Evolutionary conservation across 2,329 filamentous ascomycete genomes (phyloP), one percentile per base, ranked within the genome.

Genomic region (Ceratocystis eucalypticola): DNA sequence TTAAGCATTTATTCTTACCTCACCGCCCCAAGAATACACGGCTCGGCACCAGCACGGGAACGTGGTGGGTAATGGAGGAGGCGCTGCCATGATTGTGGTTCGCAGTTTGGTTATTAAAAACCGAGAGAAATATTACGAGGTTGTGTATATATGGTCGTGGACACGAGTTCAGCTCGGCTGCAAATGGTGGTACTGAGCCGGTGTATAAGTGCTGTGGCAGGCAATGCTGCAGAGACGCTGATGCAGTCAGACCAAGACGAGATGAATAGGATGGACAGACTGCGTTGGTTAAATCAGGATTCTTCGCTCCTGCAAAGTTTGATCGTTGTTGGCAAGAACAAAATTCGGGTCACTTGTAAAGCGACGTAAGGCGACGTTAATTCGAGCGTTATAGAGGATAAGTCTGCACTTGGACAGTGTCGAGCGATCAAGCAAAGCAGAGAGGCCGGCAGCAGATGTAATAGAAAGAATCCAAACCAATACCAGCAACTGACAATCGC

Each of bases 11-110:
- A 71, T 65, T 68, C 75, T 69, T 72, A 84, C 85, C 80, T 96
- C 91, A 79, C 91, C 91, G 76, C 91, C 90, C 89, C 90, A 96
- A 20, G 91, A 96, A 76, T 96, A 96, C 55, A 95, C 84, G 48
- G 91, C 91, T 76, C 90, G 85, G 74, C 88, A 92, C 90, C 91
- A 95, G 77, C 91, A 96, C 67, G 91, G 91, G 74, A 96, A 96
- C 72, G 84, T 85, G 72, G 82, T 85, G 12, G 91, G 91, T 70
- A 94, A 77, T 72, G 81, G 77, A 70, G 79, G 81, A 69, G 83
- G 80, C 65, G 80, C 78, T 69, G 78, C 78, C 82, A 85, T 85
- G 62, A 20, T 68, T 75, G 72, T 67, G 68, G 48, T 25, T 48
- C 8, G 37, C 28, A 46, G 25, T 17, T 15, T 25, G 33, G 20